Percentiles rank a stretch among this genome's conserved stretches.
These are phyloP conservation scores for Leccinum solheimii DNA, from an alignment of 1,284 basidiomycete genomes.

Conservation along the genomic window DNA sequence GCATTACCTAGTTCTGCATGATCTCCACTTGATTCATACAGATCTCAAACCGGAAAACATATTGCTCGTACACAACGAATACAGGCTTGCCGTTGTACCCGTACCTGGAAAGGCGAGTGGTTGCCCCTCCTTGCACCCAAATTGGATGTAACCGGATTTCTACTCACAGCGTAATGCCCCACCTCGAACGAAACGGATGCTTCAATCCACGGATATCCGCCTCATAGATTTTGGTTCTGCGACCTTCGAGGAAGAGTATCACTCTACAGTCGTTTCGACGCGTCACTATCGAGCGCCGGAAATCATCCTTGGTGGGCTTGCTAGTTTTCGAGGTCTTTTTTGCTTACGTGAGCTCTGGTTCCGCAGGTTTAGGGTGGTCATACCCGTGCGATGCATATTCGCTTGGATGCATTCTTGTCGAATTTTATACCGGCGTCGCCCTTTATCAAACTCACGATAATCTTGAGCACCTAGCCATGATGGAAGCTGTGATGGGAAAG, in stretches of 20 bases:
- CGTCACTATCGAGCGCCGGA: slow-evolving; percentile 99
- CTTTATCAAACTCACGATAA: slow-evolving; percentile 99
- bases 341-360: slow-evolving; percentile 16
- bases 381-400: slow-evolving; percentile 99
- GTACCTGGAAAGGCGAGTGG: slow-evolving; percentile 57
- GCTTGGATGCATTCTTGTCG: slow-evolving; percentile 97
- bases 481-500: slow-evolving; percentile 98
- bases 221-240: slow-evolving; percentile 99
- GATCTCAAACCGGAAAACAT: slow-evolving; percentile 99
- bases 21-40: slow-evolving; percentile 91
- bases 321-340: background rate
- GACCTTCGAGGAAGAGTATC: slow-evolving; percentile 98
- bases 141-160: slow-evolving; percentile 13
- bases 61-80: slow-evolving; percentile 87
- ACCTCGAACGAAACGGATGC: slow-evolving; percentile 68
- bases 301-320: slow-evolving; percentile 87
- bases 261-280: slow-evolving; percentile 96
- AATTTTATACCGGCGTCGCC: slow-evolving; percentile 97
- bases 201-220: slow-evolving; percentile 89
- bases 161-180: slow-evolving; percentile 56
- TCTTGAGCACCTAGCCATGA: slow-evolving; percentile 99
- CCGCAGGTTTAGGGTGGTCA: slow-evolving; percentile 91
- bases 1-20: slow-evolving; percentile 75
- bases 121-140: slow-evolving; percentile 8
- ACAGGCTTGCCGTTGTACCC: slow-evolving; percentile 56